Percentiles rank a stretch among this genome's conserved stretches.
These are phyloP conservation scores for Coprinopsis marcescibilis DNA, from an alignment of 768 basidiomycete genomes.

Conservation along the genomic window DNA sequence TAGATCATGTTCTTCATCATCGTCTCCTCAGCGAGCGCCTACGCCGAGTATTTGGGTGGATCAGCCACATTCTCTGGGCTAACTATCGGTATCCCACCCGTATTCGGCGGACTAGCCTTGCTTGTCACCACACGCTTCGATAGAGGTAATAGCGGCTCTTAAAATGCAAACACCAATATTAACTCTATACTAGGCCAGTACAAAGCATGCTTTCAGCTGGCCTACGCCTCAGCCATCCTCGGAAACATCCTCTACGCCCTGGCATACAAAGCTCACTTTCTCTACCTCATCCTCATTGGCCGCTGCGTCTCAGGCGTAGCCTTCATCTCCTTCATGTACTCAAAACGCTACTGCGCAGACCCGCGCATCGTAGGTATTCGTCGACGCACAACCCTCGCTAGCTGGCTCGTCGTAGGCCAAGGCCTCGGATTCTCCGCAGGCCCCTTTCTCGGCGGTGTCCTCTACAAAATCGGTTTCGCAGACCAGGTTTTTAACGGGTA, in stretches of 20 bases:
- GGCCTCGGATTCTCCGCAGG: slow-evolving; percentile 57
- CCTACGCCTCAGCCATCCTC: slow-evolving; percentile 45
- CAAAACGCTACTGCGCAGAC: slow-evolving; percentile 65
- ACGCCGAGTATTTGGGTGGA: slow-evolving; percentile 58
- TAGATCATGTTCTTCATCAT: slow-evolving; percentile 69
- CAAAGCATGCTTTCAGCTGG: slow-evolving; percentile 45
- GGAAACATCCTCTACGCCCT: slow-evolving; percentile 57
- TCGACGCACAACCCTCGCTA: slow-evolving; percentile 54
- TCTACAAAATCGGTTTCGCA: slow-evolving; percentile 55
- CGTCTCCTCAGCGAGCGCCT: slow-evolving; percentile 59
- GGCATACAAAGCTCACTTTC: slow-evolving; percentile 52
- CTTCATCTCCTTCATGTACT: slow-evolving; percentile 63
- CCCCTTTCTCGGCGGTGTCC: slow-evolving; percentile 56
- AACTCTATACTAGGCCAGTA: slow-evolving; percentile 41
- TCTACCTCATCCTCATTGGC: slow-evolving; percentile 67
- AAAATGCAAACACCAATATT: not conserved
- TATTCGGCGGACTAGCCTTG: slow-evolving; percentile 53
- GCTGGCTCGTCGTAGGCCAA: slow-evolving; percentile 60
- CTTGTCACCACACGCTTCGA: slow-evolving; percentile 52
- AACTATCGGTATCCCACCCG: slow-evolving; percentile 61
- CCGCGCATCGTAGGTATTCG: slow-evolving; percentile 62
- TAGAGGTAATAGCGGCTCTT: slow-evolving; percentile 34
- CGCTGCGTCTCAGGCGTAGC: slow-evolving; percentile 59
- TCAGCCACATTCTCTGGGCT: slow-evolving; percentile 67
- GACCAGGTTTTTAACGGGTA: slow-evolving; percentile 60